Evolutionary conservation across 768 basidiomycete genomes (phyloP), one percentile per base, ranked within the genome.

Genomic region (Pleurotus tuoliensis): DNA sequence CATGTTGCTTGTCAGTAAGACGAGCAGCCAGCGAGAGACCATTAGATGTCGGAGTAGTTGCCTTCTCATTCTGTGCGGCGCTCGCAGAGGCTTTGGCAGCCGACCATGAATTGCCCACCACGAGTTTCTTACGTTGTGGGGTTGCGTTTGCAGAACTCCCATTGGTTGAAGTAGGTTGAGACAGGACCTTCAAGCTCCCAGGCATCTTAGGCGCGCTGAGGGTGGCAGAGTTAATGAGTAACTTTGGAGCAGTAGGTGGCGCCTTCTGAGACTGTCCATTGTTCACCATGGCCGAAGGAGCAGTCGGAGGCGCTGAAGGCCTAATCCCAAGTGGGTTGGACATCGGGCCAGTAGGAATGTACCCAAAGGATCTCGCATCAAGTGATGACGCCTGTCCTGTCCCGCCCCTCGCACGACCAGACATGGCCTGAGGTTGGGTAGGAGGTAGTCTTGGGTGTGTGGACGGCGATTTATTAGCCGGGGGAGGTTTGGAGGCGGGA

Each of bases 261-360:
- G 64, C 52, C 40, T 66, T 70, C n/a, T 58, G 41, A n/a, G 41
- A 22, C 12, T 12, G n/a, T 4, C 57, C 30, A 25, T 46, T 22
- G 47, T 25, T 13, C 20, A 25, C n/a, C 27, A 40, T 20, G 18
- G 47, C 20, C 30, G 30, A 34, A 34, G 30, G 30, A 34, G 30
- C 30, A 39, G 56, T 16, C 25, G 58, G 52, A 51, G 37, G 54
- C 13, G 59, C 64, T 12, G 83, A 80, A 12, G 84, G 81, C 22
- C 76, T 72, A 53, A 86, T 85, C 47, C 72, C 74, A 40, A 86
- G 66, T 20, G 83, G 82, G 63, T 86, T 86, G 0, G 72, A 75
- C 22, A 73, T 64, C 7, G 80, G 73, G 9, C 76, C 76, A 5
- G 69, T 61, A n/a, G 74, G 62, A 34, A 78, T 73, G 58, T 71